Evolutionary conservation across 2,329 filamentous ascomycete species (phyloP).

Genomic region (Neofusicoccum laricinum): DNA sequence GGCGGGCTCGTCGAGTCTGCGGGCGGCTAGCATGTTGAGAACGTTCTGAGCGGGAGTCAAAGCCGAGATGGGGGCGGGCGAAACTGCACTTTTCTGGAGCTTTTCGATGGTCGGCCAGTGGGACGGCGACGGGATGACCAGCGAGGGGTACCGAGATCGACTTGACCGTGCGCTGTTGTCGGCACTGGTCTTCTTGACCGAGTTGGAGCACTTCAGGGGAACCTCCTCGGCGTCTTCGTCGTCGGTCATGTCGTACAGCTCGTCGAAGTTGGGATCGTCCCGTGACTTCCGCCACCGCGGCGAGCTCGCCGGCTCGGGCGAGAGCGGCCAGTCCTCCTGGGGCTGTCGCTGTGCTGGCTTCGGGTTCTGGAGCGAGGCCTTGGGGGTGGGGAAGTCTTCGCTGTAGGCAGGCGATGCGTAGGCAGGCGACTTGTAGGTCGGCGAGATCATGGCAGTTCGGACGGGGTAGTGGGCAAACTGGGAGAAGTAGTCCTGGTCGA

Average conservation of each 20-base stretch:
- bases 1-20: constrained; percentile 63
- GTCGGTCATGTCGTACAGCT: constrained; percentile 83
- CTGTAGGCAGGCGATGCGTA: constrained; percentile 42
- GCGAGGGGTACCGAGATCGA: constrained; percentile 53
- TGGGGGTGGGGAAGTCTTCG: constrained; percentile 69
- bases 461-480: constrained; percentile 15
- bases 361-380: constrained; percentile 47
- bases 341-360: constrained; percentile 56
- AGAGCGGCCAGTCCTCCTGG: constrained; percentile 5
- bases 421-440: constrained; percentile 41
- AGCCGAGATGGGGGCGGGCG: constrained; percentile 43
- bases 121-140: constrained; percentile 58
- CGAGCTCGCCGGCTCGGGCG: constrained; percentile 45
- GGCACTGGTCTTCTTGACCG: constrained; percentile 42
- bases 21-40: constrained; percentile 64
- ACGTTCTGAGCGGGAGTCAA: constrained; percentile 66
- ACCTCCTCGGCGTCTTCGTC: constrained; percentile 57
- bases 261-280: constrained; percentile 73
- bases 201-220: constrained; percentile 51
- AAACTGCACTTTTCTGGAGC: constrained; percentile 43
- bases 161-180: constrained; percentile 31
- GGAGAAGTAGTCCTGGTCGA: constrained; percentile 15
- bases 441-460: constrained; percentile 35
- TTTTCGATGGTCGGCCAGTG: constrained; percentile 57
- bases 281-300: constrained; percentile 64